Percentiles rank a stretch among this genome's conserved stretches.
These are phyloP conservation scores for Trypanosoma rangeli DNA, from an alignment of 208 protist species.

Conservation along the genomic window DNA sequence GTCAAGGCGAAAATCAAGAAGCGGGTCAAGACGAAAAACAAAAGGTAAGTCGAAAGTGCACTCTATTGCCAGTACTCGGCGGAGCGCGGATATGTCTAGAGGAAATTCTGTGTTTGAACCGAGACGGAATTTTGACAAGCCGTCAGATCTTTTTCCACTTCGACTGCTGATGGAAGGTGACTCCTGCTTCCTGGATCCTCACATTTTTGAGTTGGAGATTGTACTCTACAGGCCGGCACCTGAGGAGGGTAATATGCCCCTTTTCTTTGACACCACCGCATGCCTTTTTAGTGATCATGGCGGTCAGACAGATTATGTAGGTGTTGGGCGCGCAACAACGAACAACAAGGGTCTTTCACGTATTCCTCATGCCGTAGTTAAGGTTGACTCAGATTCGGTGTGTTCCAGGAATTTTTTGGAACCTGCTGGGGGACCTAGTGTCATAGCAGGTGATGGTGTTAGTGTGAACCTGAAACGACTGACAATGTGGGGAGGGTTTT, in stretches of 20 bases:
- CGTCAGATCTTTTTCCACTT: conserved; percentile 4
- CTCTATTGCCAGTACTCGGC: not conserved
- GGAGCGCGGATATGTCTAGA: not conserved
- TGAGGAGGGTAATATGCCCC: conserved; percentile 27
- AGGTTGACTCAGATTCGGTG: conserved; percentile 34
- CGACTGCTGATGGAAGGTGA: conserved; percentile 60
- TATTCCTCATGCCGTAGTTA: conserved; percentile 59
- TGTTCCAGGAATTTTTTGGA: conserved; percentile 41
- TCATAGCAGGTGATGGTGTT: conserved; percentile 69
- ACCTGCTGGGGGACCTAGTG: conserved; percentile 32
- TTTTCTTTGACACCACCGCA: conserved; percentile 79
- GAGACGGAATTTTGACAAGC: not conserved
- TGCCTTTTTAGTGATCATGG: conserved; percentile 67
- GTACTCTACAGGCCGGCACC: conserved; percentile 67
- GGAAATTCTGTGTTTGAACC: not conserved
- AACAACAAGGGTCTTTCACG: conserved; percentile 60
- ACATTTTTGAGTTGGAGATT: conserved; percentile 69
- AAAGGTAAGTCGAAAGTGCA: not conserved
- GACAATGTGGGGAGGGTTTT: conserved; percentile 45
- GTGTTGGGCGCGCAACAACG: conserved; percentile 52
- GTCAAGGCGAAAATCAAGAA: conserved; percentile 3
- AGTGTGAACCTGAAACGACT: conserved; percentile 54
- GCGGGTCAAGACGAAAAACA: conserved; percentile 7
- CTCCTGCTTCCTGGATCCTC: conserved; percentile 51
- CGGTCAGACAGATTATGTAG: conserved; percentile 69